These are phyloP conservation scores for Pythium oligandrum DNA, from an alignment of 352 stramenopile species.

Conservation along the genomic window DNA sequence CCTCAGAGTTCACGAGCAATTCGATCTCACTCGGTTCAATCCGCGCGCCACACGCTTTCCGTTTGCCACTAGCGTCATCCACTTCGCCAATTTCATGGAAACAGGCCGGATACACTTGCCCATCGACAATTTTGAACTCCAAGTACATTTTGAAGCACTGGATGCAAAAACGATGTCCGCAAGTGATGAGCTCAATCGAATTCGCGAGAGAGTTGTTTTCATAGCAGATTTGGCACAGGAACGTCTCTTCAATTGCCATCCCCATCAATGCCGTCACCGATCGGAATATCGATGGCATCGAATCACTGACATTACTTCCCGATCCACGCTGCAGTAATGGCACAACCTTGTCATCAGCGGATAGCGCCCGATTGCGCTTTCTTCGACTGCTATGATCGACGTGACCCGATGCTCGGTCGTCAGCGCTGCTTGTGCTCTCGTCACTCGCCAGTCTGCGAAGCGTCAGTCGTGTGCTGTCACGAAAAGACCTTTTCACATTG, in stretches of 20 bases:
- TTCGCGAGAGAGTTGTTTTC: constrained; percentile 41
- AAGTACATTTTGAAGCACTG: constrained; percentile 57
- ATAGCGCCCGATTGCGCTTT: no score
- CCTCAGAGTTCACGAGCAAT: constrained; percentile 30
- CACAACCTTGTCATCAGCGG: constrained; percentile 2
- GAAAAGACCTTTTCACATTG: no score
- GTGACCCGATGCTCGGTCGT: no score
- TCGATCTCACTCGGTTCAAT: constrained; percentile 49
- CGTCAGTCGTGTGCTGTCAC: neutral
- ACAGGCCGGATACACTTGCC: constrained; percentile 67
- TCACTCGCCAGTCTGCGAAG: neutral
- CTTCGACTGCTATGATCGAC: no score
- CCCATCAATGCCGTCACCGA: constrained; percentile 18
- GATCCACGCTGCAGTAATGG: constrained; percentile 13
- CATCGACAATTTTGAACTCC: constrained; percentile 70
- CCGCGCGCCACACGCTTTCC: constrained; percentile 28
- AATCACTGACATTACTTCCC: constrained; percentile 9
- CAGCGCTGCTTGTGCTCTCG: no score
- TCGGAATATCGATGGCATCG: constrained; percentile 9
- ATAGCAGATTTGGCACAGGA: constrained; percentile 76
- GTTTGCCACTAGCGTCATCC: constrained; percentile 10
- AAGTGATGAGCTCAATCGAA: constrained; percentile 33
- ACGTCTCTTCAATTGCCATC: constrained; percentile 67
- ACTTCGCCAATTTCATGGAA: constrained; percentile 32
- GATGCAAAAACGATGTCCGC: constrained; percentile 56